phyloP scores from a whole-genome alignment of 139 green algal species.

The Haematococcus lacustris region DNA sequence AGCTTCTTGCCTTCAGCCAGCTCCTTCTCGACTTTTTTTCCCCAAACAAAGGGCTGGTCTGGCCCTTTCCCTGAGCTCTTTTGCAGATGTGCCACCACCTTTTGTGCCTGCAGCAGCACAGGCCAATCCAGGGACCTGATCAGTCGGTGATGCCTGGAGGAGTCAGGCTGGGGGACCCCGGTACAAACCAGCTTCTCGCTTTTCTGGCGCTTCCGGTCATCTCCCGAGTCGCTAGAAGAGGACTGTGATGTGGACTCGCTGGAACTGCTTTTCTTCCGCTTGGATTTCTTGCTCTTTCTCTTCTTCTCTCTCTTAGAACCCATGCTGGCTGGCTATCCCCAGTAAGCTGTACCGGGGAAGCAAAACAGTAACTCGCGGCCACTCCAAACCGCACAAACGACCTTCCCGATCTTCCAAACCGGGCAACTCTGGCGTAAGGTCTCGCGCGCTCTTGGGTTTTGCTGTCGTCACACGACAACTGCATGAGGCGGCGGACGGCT shows the following conservation, averaged over 20 bases:
- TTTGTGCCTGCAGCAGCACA: constrained; percentile 23
- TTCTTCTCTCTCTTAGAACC: not conserved
- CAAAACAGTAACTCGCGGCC: too few relatives aligned
- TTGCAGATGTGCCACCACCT: constrained; percentile 31
- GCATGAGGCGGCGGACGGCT: too few relatives aligned
- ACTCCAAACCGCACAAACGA: too few relatives aligned
- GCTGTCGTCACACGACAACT: too few relatives aligned
- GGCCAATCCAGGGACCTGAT: too few relatives aligned
- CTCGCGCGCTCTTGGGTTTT: too few relatives aligned
- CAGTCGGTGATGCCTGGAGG: too few relatives aligned
- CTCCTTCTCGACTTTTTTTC: constrained; percentile 91
- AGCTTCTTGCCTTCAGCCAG: constrained; percentile 50
- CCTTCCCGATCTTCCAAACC: too few relatives aligned
- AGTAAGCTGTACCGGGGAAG: too few relatives aligned
- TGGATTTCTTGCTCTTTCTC: constrained; percentile 19
- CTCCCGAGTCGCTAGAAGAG: constrained; percentile 22
- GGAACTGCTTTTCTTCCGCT: constrained; percentile 17
- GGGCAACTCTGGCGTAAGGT: too few relatives aligned
- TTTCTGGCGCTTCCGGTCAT: constrained; percentile 16
- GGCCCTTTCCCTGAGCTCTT: constrained; percentile 10
- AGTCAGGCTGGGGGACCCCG: too few relatives aligned
- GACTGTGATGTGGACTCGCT: constrained; percentile 11
- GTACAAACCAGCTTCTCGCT: constrained; percentile 34
- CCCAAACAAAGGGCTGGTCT: constrained; percentile 79
- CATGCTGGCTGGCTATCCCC: not conserved